Evolutionary conservation across 495 filamentous ascomycete genomes (phyloP).

Genomic region (Parathielavia hyrcaniae): DNA sequence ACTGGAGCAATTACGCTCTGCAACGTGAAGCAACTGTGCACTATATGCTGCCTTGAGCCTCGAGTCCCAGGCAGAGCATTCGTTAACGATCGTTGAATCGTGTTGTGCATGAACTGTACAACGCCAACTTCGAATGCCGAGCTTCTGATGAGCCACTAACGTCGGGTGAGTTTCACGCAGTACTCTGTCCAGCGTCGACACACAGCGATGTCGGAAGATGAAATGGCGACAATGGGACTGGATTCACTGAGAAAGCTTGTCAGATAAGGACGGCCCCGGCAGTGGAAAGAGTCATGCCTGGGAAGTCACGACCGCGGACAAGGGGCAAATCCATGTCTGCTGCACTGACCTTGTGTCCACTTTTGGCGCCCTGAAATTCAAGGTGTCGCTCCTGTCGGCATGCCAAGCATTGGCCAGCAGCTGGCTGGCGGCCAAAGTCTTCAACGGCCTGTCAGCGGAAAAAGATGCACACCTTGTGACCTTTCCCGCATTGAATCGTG

Average conservation of each 20-base stretch:
- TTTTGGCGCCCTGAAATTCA: background rate
- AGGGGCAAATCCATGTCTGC: background rate
- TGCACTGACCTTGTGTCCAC: background rate
- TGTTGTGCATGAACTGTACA: background rate
- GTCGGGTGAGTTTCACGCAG: background rate
- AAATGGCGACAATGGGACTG: background rate
- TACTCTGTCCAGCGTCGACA: background rate
- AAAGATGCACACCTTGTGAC: conserved; percentile 23
- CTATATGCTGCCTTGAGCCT: conserved; percentile 8
- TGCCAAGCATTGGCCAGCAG: background rate
- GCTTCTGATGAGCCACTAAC: background rate
- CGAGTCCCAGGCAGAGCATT: background rate
- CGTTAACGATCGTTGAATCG: too few relatives aligned
- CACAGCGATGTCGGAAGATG: conserved; percentile 25
- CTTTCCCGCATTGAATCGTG: too few relatives aligned
- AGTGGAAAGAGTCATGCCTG: background rate
- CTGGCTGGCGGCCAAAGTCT: conserved; percentile 2
- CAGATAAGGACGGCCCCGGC: conserved; percentile 9
- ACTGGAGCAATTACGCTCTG: background rate
- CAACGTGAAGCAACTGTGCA: conserved; percentile 5
- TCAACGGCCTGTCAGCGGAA: background rate
- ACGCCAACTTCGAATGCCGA: background rate
- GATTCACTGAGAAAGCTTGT: too few relatives aligned
- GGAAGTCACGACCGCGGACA: conserved; percentile 16
- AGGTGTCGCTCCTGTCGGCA: background rate